Evolutionary conservation across 164 flowering plant genomes (phyloP).

Genomic region (Annona cherimola): DNA sequence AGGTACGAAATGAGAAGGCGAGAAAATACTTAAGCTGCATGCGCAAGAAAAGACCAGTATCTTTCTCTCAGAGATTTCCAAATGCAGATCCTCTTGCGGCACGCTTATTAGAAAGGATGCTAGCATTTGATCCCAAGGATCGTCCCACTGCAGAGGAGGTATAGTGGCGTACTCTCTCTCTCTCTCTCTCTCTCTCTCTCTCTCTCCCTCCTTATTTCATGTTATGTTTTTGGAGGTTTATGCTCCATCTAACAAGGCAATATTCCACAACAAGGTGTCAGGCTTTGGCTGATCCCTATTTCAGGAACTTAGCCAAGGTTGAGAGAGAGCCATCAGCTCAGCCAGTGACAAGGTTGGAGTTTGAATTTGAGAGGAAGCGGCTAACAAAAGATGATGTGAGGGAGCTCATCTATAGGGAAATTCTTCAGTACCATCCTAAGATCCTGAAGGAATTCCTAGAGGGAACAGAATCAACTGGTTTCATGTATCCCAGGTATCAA

Average conservation of each 20-base stretch:
- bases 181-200: background rate
- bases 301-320: constrained; percentile 86
- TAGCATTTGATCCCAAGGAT: constrained; percentile 95
- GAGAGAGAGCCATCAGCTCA: constrained; percentile 97
- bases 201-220: background rate
- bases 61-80: constrained; percentile 88
- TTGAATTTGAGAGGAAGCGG: constrained; percentile 95
- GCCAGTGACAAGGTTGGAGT: constrained; percentile 95
- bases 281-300: constrained; percentile 99
- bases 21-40: constrained; percentile 91
- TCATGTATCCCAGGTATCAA: constrained; percentile 95
- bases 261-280: constrained; percentile 31
- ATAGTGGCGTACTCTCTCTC: constrained; percentile 9
- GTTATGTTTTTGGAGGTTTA: background rate
- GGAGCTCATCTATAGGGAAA: constrained; percentile 88
- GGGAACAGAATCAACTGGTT: constrained; percentile 79
- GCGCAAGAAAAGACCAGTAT: constrained; percentile 80
- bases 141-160: constrained; percentile 97
- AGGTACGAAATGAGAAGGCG: constrained; percentile 98
- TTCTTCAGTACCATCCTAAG: constrained; percentile 92
- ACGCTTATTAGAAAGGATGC: constrained; percentile 82
- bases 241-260: constrained; percentile 20
- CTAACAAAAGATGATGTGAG: constrained; percentile 91
- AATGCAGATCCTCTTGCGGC: constrained; percentile 92
- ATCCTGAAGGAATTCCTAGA: constrained; percentile 85